These are phyloP conservation scores for Hapsidospora chrysogenum DNA, from an alignment of 495 filamentous ascomycete genomes.

Conservation along the genomic window DNA sequence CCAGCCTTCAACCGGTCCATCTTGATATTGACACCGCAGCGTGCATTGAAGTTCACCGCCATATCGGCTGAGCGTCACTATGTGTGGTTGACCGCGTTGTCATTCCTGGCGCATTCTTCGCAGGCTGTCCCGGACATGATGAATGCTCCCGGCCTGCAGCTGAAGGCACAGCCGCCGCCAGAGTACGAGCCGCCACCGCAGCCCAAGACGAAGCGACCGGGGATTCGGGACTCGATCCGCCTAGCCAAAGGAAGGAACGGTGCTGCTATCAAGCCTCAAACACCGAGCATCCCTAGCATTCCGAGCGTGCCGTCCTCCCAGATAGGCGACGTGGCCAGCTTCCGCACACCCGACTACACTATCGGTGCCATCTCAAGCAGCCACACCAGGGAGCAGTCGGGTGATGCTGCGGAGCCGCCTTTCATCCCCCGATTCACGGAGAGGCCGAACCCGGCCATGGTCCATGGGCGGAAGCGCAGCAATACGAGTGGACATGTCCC, in stretches of 20 bases:
- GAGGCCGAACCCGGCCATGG: constrained; percentile 17
- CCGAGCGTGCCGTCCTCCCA: constrained; percentile 1
- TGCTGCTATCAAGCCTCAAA: constrained; percentile 20
- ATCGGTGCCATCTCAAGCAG: background rate
- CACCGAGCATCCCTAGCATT: constrained; percentile 9
- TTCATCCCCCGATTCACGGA: constrained; percentile 61
- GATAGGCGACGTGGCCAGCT: constrained; percentile 3
- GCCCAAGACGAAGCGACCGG: constrained; percentile 31
- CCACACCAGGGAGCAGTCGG: constrained; percentile 23
- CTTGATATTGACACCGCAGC: constrained; percentile 79
- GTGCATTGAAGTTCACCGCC: constrained; percentile 92
- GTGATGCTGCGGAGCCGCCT: constrained; percentile 55
- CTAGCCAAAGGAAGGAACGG: constrained; percentile 49
- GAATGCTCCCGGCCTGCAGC: constrained; percentile 21
- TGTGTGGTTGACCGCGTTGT: constrained; percentile 84
- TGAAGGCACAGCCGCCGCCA: constrained; percentile 16
- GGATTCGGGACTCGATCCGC: constrained; percentile 80
- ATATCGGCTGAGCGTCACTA: constrained; percentile 73
- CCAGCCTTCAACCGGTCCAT: constrained; percentile 82
- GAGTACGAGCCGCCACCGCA: constrained; percentile 23
- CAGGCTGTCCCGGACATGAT: constrained; percentile 56
- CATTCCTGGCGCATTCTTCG: constrained; percentile 78
- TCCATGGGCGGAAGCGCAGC: constrained; percentile 68
- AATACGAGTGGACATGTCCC: constrained; percentile 58
- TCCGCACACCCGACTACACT: constrained; percentile 4